Evolutionary conservation across 352 stramenopile species (phyloP), one percentile per base, ranked within the genome.

Genomic region (Blastocystis sp.): DNA sequence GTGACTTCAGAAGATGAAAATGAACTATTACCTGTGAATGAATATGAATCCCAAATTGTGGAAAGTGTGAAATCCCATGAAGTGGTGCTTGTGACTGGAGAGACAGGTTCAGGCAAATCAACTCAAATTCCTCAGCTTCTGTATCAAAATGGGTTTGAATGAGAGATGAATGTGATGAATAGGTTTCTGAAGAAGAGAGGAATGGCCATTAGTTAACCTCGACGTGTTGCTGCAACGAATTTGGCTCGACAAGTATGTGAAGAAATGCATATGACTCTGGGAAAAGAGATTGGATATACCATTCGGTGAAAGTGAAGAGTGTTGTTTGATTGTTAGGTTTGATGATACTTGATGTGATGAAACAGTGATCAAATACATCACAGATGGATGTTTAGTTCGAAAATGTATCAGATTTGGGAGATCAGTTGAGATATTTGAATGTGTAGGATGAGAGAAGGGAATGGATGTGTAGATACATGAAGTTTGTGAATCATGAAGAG

Each of bases 31-130:
- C 71, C 71, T 21, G 58, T 83, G 27, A 65, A 51, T 21, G 54
- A 83, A 21, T 83, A 63, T 43, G 32, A 73, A 51, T 35, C 52
- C 9, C 51, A 87, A n/a, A 87, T 87, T 42, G 9, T 87, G 19
- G 32, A 73, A 27, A 75, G 14, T 54, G 46, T 87, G 35, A 24
- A 35, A 56, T n/a, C 24, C 1, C 59, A 87, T 43, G 37, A 87
- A 39, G 77, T 87, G 32, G 43, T 87, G 3, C 74, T 98, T 11
- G 92, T 98, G 2, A 97, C 94, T 0, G 95, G 95, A 39, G 95
- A 98, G 77, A 98, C 94, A 37, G 94, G 95, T 32, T 97, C 93
- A 85, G 95, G 94, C 21, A 97, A 97, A 83, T 96, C 93, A 75
- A 97, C 95, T 2, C 89, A 91, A 71, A 46, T 89, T 29, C 87